phyloP scores from a whole-genome alignment of 768 basidiomycete genomes.

The Trichaptum fuscoviolaceum region DNA sequence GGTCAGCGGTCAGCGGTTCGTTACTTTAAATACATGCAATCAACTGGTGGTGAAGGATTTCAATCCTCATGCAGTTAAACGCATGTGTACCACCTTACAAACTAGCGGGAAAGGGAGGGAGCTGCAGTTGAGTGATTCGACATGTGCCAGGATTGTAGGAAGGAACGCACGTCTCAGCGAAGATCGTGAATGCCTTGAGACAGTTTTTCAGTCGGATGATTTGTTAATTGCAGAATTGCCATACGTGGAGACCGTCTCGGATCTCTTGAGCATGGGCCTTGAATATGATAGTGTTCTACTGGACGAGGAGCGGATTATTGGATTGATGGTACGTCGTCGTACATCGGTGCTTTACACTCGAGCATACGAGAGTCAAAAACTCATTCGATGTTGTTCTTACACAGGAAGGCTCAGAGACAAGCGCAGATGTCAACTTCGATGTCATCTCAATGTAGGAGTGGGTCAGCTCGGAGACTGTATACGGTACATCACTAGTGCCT shows the following conservation, averaged over 20 bases:
- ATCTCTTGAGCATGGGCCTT: background rate
- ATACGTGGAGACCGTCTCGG: background rate
- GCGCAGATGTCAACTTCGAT: too few relatives aligned
- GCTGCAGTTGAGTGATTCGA: background rate
- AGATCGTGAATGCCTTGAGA: background rate
- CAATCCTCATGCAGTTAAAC: background rate
- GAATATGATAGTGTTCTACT: constrained; percentile 21
- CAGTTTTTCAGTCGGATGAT: background rate
- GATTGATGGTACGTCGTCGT: constrained; percentile 9
- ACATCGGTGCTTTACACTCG: background rate
- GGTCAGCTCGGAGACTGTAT: too few relatives aligned
- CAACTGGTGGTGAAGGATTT: too few relatives aligned
- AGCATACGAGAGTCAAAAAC: background rate
- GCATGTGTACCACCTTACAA: background rate
- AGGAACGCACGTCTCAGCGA: background rate
- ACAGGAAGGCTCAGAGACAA: too few relatives aligned
- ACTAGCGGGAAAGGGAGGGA: background rate
- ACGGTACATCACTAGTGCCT: too few relatives aligned
- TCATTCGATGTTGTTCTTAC: background rate
- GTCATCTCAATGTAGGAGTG: too few relatives aligned
- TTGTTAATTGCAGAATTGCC: background rate
- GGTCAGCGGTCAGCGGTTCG: too few relatives aligned
- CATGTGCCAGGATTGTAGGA: background rate
- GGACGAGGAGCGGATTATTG: constrained; percentile 25
- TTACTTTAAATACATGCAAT: too few relatives aligned